Evolutionary conservation across 257 asterid genomes (phyloP).

Genomic region (Eucommia ulmoides): DNA sequence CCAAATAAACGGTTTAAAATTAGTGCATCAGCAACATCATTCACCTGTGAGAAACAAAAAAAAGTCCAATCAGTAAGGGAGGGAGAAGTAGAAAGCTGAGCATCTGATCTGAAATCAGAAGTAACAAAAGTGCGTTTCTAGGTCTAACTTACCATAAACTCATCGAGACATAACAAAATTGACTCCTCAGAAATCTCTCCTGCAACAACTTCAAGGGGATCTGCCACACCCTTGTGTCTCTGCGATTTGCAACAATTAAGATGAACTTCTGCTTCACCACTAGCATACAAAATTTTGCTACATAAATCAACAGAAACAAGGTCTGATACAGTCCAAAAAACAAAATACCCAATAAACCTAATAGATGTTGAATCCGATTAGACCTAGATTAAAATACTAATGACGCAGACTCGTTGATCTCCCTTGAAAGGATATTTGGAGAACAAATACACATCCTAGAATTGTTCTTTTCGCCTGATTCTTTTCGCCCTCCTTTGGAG

Average conservation of each 20-base stretch:
- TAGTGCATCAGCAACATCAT: conserved; percentile 86
- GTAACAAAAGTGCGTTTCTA: conserved; percentile 2
- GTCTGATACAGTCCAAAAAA: background rate
- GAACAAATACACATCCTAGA: too few species aligned
- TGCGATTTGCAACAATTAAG: conserved; percentile 14
- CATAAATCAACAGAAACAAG: background rate
- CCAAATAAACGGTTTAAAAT: conserved; percentile 70
- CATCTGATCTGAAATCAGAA: background rate
- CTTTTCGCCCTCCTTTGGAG: too few species aligned
- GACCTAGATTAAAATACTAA: too few species aligned
- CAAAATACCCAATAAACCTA: too few species aligned
- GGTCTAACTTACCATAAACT: conserved; percentile 62
- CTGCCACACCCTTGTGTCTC: conserved; percentile 84
- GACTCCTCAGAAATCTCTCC: conserved; percentile 82
- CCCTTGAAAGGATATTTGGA: too few species aligned
- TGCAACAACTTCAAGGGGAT: conserved; percentile 92
- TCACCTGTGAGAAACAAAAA: conserved; percentile 36
- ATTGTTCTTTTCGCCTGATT: too few species aligned
- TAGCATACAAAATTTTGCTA: background rate
- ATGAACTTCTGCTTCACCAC: background rate
- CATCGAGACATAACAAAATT: conserved; percentile 81
- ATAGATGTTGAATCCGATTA: too few species aligned
- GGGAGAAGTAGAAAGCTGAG: conserved; percentile 2
- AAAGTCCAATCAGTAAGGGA: conserved; percentile 1
- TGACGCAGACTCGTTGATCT: too few species aligned